phyloP scores from a whole-genome alignment of 805 yeast genomes.

The Dipodascus albidus region DNA sequence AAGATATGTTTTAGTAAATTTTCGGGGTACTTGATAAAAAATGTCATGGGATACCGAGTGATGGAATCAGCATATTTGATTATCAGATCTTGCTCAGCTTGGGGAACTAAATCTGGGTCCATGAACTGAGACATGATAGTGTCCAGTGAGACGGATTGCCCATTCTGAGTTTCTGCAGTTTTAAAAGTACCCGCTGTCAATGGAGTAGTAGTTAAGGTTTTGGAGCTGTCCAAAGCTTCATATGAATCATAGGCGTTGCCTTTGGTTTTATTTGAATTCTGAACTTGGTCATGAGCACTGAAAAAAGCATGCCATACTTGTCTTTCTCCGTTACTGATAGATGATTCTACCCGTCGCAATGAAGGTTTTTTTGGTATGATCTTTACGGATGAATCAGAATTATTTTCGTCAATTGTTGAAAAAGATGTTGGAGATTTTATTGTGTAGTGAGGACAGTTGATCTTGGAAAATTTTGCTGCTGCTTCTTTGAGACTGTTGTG shows the following conservation, averaged over 20 bases:
- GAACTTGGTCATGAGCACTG: not conserved
- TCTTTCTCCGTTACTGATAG: not conserved
- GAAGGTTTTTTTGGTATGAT: not conserved
- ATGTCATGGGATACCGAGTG: not conserved
- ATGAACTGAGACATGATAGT: not conserved
- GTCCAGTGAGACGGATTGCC: not conserved
- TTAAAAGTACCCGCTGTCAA: not conserved
- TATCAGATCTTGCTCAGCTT: not conserved
- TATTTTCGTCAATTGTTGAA: not conserved
- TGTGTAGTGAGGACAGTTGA: not conserved
- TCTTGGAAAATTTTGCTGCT: not conserved
- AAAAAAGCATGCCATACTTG: not conserved
- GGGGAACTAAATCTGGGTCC: not conserved
- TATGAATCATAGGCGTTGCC: not conserved
- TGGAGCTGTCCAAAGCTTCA: not conserved
- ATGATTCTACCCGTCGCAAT: not conserved
- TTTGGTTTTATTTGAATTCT: not conserved
- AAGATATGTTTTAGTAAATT: not conserved
- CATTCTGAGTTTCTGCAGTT: not conserved
- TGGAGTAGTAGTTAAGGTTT: not conserved
- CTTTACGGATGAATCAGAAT: not conserved
- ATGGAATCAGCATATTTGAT: not conserved
- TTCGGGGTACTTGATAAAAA: not conserved
- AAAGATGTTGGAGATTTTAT: not conserved
- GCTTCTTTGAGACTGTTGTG: not conserved